These are phyloP conservation scores for Symbiodinium natans DNA, from an alignment of 73 alveolate species.

Conservation along the genomic window DNA sequence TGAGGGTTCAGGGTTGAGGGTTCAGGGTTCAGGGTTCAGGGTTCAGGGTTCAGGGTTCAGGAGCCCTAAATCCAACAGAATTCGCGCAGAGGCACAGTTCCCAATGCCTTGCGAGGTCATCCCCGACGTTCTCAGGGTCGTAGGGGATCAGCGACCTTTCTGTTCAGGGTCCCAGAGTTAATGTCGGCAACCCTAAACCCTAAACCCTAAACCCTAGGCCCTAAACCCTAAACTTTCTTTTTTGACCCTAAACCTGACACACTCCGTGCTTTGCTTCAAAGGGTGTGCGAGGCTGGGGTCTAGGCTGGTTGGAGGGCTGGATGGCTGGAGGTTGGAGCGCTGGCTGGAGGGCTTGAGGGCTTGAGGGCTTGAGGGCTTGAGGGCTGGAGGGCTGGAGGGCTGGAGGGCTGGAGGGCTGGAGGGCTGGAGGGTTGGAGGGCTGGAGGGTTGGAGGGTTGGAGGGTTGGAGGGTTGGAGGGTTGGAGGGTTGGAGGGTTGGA, in stretches of 20 bases:
- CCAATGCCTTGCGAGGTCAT: conserved; percentile 63
- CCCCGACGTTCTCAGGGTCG: conserved; percentile 29
- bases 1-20: too few species aligned
- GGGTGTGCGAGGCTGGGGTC: too few species aligned
- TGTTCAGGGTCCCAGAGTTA: neutral
- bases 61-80: neutral
- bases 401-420: too few species aligned
- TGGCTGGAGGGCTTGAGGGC: neutral
- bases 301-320: too few species aligned
- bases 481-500: neutral
- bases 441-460: neutral
- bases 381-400: too few species aligned
- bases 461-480: neutral
- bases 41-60: too few species aligned
- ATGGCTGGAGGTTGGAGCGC: neutral
- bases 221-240: neutral
- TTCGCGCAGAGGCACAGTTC: conserved; percentile 28
- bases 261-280: too few species aligned
- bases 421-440: too few species aligned
- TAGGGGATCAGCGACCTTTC: conserved; percentile 59
- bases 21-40: too few species aligned
- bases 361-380: neutral
- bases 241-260: too few species aligned
- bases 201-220: neutral
- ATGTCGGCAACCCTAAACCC: neutral